phyloP scores from a whole-genome alignment of 2,329 filamentous ascomycete species.

The Neophaeococcomyces aloes region DNA sequence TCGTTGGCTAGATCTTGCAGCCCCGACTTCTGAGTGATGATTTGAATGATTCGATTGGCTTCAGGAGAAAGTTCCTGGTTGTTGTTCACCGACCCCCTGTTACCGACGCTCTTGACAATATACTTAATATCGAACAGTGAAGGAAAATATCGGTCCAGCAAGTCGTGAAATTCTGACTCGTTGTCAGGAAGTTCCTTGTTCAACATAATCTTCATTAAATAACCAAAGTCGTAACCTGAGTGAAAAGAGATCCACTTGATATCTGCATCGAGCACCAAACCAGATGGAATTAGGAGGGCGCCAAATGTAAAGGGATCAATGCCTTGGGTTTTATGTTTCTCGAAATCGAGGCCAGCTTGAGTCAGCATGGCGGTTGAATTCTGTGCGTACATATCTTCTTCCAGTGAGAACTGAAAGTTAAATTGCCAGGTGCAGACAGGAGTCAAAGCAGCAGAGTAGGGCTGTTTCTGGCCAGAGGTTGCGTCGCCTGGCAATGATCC shows the following conservation, averaged over 20 bases:
- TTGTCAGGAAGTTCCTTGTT: conserved; percentile 67
- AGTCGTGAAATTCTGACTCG: conserved; percentile 76
- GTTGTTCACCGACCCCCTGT: conserved; percentile 56
- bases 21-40: conserved; percentile 81
- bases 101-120: conserved; percentile 80
- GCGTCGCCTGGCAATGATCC: conserved; percentile 68
- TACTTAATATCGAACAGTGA: conserved; percentile 94
- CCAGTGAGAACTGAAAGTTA: conserved; percentile 93
- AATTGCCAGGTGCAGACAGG: conserved; percentile 65
- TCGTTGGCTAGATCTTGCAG: conserved; percentile 90
- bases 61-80: conserved; percentile 52
- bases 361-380: conserved; percentile 86
- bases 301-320: conserved; percentile 88
- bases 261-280: conserved; percentile 74
- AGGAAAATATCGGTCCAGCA: conserved; percentile 88
- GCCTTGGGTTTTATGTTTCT: conserved; percentile 70
- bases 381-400: conserved; percentile 95
- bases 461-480: conserved; percentile 41
- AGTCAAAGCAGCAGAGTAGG: conserved; percentile 32
- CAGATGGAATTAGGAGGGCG: conserved; percentile 79
- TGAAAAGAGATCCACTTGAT: conserved; percentile 97
- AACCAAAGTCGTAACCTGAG: conserved; percentile 95
- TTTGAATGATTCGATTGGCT: conserved; percentile 64
- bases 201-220: conserved; percentile 86
- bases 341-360: conserved; percentile 86